Evolutionary conservation across 106 monocot species (phyloP), one percentile per base, ranked within the genome.

Genomic region (Phalaenopsis aphrodite): DNA sequence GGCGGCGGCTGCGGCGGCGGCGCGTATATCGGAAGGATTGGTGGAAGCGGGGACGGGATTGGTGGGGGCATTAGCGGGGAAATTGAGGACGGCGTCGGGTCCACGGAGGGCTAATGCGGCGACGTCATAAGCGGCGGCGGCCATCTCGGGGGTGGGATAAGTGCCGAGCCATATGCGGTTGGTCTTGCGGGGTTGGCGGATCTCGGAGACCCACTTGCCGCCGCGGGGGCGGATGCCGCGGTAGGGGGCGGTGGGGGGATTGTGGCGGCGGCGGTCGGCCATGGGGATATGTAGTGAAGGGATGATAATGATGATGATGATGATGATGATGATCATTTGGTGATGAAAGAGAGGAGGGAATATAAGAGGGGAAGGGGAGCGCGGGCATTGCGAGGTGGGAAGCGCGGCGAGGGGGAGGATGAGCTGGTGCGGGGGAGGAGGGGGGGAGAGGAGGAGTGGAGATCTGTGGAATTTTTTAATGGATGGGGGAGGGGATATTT

Each of bases 141-240:
- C 92, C 95, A 92, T 95, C 76, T 92, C 90, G 4, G 95, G 79
- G 1, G 88, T 84, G 1, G 82, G 90, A 85, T 87, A 95, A 18
- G 90, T 92, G 72, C 95, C 95, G 45, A 95, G 95, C 95, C 95
- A 95, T 55, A 95, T 90, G 36, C 92, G 81, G 81, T 80, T 87
- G n/a, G 88, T 47, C 83, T 95, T 95, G 30, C 95, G 78, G 11
- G 95, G 95, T 83, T 95, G 89, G 5, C 95, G 85, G 48, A 95
- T 92, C 86, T 95, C 95, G 8, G 95, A 95, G 45, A 95, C 95
- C 95, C 95, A 95, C 82, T 92, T 95, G 49, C 88, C 85, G 80
- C 88, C 85, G 41, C 94, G 83, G 52, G 80, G 79, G 38, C 94
- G 83, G 16, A 92, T 75, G 17, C 94, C 94, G 2, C 90, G 85